These are phyloP conservation scores for Dalbergia cultrata DNA, from an alignment of 306 rosid genomes.

Conservation along the genomic window DNA sequence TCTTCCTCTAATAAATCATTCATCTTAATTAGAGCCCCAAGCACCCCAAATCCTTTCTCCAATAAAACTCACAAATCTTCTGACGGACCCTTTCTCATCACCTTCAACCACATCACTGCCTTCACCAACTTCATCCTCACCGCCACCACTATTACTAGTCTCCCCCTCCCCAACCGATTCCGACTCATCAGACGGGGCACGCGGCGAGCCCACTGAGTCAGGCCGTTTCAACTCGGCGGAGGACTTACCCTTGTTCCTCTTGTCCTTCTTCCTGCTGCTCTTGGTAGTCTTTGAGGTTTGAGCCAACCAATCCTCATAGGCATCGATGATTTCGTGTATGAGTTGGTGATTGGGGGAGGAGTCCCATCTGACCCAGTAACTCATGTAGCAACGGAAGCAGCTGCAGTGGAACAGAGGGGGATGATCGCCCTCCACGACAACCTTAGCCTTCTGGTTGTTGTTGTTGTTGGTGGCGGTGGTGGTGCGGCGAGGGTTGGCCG, in stretches of 20 bases:
- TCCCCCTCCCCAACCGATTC: constrained; percentile 46
- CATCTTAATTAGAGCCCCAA: constrained; percentile 51
- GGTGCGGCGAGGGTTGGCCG: constrained; percentile 45
- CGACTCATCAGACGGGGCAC: constrained; percentile 35
- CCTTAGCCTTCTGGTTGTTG: background rate
- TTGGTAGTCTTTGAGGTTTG: constrained; percentile 39
- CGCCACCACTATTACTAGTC: background rate
- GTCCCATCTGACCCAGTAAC: constrained; percentile 92
- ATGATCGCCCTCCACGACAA: constrained; percentile 53
- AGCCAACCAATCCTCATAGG: constrained; percentile 68
- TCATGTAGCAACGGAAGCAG: constrained; percentile 86
- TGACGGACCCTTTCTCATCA: constrained; percentile 64
- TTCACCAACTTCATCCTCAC: constrained; percentile 14
- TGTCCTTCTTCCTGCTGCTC: constrained; percentile 60
- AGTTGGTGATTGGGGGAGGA: constrained; percentile 78
- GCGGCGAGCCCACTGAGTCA: constrained; percentile 41
- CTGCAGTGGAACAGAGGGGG: constrained; percentile 72
- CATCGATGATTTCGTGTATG: constrained; percentile 82
- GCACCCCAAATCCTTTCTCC: constrained; percentile 86
- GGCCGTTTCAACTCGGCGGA: constrained; percentile 48
- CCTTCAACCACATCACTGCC: background rate
- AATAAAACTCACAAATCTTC: constrained; percentile 73
- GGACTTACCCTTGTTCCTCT: constrained; percentile 53
- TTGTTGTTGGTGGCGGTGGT: background rate
- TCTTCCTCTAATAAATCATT: constrained; percentile 13